A percentile compares a stretch with the other conserved stretches of the same genome.
Conservation (phyloP, 1,284 basidiomycete species). For the Cutaneotrichosporon mucoides region DNA sequence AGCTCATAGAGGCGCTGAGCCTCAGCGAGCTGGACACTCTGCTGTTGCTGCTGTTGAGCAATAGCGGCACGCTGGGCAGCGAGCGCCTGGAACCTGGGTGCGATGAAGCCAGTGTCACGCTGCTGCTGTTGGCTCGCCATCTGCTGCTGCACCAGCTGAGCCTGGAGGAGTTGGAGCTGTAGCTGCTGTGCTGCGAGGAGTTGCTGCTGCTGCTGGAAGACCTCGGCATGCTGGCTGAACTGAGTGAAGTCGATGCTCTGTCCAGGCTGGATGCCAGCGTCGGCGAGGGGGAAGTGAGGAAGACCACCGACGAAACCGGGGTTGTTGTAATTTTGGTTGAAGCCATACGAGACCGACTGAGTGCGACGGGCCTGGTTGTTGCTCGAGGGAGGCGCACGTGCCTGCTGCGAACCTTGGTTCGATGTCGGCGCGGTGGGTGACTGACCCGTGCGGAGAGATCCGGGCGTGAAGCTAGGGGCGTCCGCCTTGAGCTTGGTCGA, state of each 20-base stretch:
- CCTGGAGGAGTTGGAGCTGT: conserved; percentile 44
- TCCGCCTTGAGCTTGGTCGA: conserved; percentile 46
- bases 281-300: conserved; percentile 21
- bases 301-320: conserved; percentile 7
- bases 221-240: conserved; percentile 26
- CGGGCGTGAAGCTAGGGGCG: conserved; percentile 46
- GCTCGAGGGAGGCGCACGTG: neutral
- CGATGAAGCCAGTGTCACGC: conserved; percentile 58
- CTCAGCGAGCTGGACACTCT: conserved; percentile 46
- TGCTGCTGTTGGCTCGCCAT: conserved; percentile 25
- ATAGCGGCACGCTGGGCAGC: conserved; percentile 59
- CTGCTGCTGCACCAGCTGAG: conserved; percentile 38
- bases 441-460: conserved; percentile 13
- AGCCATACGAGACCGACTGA: conserved; percentile 14
- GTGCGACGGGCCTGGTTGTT: neutral
- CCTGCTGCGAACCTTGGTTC: conserved; percentile 1
- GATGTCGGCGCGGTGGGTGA: conserved; percentile 12
- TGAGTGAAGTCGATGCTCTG: conserved; percentile 27
- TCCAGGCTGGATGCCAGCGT: conserved; percentile 11
- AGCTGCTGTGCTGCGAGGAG: conserved; percentile 40
- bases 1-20: conserved; percentile 39
- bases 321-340: conserved; percentile 2
- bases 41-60: conserved; percentile 56
- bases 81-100: conserved; percentile 79
- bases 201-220: conserved; percentile 40